A percentile compares a stretch with the other conserved stretches of the same genome.
Evolutionary conservation across 1,284 basidiomycete genomes (phyloP).

Genomic region (Hymenochaete sp.): DNA sequence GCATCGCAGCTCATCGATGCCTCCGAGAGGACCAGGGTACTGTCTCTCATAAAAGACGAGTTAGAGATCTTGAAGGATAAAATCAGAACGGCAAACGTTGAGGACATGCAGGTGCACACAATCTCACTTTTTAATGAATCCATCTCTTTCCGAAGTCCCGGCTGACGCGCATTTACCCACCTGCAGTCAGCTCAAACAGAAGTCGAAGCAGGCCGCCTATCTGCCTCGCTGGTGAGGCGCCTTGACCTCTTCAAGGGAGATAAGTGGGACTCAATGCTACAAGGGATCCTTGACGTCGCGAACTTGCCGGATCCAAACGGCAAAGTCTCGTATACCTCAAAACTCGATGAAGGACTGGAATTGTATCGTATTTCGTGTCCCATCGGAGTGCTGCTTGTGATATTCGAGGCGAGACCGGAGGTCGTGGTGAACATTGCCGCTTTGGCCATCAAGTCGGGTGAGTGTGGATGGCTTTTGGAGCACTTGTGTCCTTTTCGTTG

Average conservation of each 20-base stretch:
- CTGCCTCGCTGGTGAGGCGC: constrained; percentile 72
- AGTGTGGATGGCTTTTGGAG: constrained; percentile 20
- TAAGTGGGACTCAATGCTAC: constrained; percentile 93
- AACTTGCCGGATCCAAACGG: constrained; percentile 82
- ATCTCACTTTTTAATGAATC: not conserved
- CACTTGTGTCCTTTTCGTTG: not conserved
- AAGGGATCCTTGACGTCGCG: constrained; percentile 85
- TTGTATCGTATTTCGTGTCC: constrained; percentile 94
- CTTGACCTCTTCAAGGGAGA: constrained; percentile 79
- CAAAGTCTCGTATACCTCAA: constrained; percentile 77
- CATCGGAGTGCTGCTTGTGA: constrained; percentile 92
- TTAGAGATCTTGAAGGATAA: constrained; percentile 55
- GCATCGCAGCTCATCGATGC: constrained; percentile 72
- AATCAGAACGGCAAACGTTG: constrained; percentile 72
- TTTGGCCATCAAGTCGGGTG: constrained; percentile 93
- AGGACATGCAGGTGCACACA: constrained; percentile 62
- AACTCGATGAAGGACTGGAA: constrained; percentile 81
- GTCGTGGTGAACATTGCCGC: constrained; percentile 97
- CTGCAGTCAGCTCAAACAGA: constrained; percentile 66
- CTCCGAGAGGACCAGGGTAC: constrained; percentile 60
- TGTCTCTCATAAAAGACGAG: constrained; percentile 60
- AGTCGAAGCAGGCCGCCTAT: constrained; percentile 78
- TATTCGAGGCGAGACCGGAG: constrained; percentile 97
- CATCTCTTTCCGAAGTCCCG: constrained; percentile 2
- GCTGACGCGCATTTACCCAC: not conserved